Base-by-base conservation (phyloP, 805 yeast genomes). In the Candida yuanshanica region DNA sequence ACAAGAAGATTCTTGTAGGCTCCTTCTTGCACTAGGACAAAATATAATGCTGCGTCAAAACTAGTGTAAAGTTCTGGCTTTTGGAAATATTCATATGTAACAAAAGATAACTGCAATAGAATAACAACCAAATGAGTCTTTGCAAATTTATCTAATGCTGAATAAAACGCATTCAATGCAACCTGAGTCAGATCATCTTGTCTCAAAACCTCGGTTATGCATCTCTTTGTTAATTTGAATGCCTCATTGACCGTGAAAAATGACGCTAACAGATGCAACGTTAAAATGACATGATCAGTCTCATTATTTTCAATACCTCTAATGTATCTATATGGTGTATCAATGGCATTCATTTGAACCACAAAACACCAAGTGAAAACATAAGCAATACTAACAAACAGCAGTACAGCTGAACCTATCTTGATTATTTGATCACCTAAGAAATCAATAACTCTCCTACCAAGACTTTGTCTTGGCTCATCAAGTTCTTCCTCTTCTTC, bases 11-110 rank as follows among this genome's bases (percentile, higher is more conserved):
- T 16, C 10, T 38, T 20, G 25, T 31, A 39, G 1, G 37, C 35
- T 11, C 16, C 18, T 35, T 44, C 45, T 11, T 37, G 12, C 22
- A 40, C 43, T 11, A 44, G 35, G 10, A 49, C 20, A 26, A 44
- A 51, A 27, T 33, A 35, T 32, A 52, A 20, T 8, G 48, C 44
- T 9, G 48, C 55, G 10, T 27, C 34, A 23, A 50, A 39, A 7
- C 55, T 44, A 4, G 41, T 35, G 36, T 58, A 59, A 5, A 35
- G 32, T 2, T 45, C 43, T 4, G 38, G 39, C 34, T 53, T 41
- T 7, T 38, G 20, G 11, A 35, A 33, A 18, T 43, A 53, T 40
- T 59, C 63, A 32, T 45, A 41, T 4, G 45, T 17, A 2, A 52
- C 37, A 16, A 45, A 35, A 3, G 31, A 27, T 11, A 49, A 2